Evolutionary conservation across 2,329 filamentous ascomycete species (phyloP).

Genomic region (Chaetothyriales sp.): DNA sequence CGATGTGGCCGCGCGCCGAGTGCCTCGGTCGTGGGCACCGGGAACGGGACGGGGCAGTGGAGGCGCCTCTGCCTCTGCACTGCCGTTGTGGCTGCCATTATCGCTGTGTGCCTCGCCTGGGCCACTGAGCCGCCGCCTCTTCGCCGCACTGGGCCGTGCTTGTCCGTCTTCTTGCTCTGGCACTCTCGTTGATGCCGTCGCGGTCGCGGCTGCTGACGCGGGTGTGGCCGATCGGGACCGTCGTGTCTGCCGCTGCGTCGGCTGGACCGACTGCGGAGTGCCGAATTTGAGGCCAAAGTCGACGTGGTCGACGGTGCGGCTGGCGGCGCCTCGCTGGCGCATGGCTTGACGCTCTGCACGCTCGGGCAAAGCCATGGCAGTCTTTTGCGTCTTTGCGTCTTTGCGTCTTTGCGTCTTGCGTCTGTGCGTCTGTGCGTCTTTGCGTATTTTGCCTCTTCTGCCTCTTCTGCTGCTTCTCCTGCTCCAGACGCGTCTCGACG

Average conservation of each 20-base stretch:
- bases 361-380: conserved; percentile 22
- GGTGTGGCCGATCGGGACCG: neutral
- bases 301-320: conserved; percentile 13
- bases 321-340: conserved; percentile 42
- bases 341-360: conserved; percentile 42
- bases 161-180: neutral
- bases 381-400: neutral
- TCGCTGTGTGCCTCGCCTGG: neutral
- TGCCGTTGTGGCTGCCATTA: neutral
- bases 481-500: too few relatives aligned
- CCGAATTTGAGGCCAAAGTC: conserved; percentile 15
- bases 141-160: neutral
- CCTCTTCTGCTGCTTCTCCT: neutral
- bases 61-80: neutral
- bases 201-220: neutral
- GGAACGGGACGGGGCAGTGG: conserved; percentile 2
- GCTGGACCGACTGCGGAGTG: conserved; percentile 1
- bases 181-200: neutral
- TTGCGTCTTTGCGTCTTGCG: too few relatives aligned
- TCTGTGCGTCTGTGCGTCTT: too few relatives aligned
- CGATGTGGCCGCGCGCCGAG: conserved; percentile 24
- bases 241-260: neutral
- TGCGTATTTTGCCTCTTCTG: neutral
- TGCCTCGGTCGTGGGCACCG: conserved; percentile 17
- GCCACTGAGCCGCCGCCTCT: neutral